Percentiles rank a stretch among this genome's conserved stretches.
Conservation (phyloP, 805 yeast species). For the Teunomyces stri region DNA sequence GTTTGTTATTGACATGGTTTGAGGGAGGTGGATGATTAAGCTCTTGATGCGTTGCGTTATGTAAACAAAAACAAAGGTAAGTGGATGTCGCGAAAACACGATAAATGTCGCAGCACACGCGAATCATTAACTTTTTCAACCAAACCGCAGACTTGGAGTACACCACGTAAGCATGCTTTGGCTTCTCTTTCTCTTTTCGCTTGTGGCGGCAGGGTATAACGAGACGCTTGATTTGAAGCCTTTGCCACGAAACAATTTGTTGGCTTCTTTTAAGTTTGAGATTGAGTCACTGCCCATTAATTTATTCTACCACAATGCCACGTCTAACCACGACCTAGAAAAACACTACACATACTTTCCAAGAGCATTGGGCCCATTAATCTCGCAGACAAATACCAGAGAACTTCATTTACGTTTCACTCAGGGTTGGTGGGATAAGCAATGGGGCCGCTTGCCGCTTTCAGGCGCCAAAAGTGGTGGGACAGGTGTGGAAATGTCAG, state of each 20-base stretch:
- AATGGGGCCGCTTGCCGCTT: constrained; percentile 82
- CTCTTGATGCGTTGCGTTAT: background rate
- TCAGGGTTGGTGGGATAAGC: constrained; percentile 94
- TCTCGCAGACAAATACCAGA: constrained; percentile 62
- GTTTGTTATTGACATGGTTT: background rate
- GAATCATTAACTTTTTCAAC: constrained; percentile 2
- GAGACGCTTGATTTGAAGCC: constrained; percentile 68
- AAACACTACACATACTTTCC: constrained; percentile 72
- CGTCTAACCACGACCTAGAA: constrained; percentile 7
- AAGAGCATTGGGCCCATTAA: constrained; percentile 71
- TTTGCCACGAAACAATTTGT: constrained; percentile 65
- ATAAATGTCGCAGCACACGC: no score
- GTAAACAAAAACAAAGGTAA: background rate
- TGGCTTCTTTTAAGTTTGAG: constrained; percentile 70
- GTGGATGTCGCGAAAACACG: constrained; percentile 1
- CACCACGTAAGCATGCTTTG: constrained; percentile 1
- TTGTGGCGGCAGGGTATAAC: constrained; percentile 31
- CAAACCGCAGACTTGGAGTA: background rate
- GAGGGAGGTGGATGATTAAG: background rate
- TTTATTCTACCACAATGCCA: constrained; percentile 16
- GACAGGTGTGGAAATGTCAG: constrained; percentile 93
- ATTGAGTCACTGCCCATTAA: constrained; percentile 50
- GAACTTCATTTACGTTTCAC: constrained; percentile 84
- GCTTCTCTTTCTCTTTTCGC: constrained; percentile 2
- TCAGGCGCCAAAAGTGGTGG: constrained; percentile 81